Percentiles rank a stretch among this genome's conserved stretches.
These are phyloP conservation scores for Mucor lusitanicus DNA, from an alignment of 371 early-diverging fungal genomes.

Conservation along the genomic window DNA sequence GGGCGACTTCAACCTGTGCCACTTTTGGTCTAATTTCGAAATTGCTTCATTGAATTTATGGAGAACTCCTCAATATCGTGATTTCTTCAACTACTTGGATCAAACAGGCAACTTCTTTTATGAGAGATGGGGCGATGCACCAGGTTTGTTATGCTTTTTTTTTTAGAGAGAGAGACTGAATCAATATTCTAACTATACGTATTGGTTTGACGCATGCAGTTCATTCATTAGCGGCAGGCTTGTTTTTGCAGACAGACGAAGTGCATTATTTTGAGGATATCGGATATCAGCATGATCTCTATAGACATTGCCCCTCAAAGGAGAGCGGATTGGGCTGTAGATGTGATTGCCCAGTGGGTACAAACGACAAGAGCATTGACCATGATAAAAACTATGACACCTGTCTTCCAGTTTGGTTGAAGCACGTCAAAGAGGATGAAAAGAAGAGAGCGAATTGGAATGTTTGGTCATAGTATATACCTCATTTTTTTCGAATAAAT, in stretches of 20 bases:
- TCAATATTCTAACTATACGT: slow-evolving; percentile 78
- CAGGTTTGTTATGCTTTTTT: slow-evolving; percentile 92
- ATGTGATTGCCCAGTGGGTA: slow-evolving; percentile 50
- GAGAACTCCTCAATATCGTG: slow-evolving; percentile 63
- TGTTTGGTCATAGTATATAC: slow-evolving; percentile 16
- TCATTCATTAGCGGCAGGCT: slow-evolving; percentile 88
- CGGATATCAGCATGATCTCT: slow-evolving; percentile 80
- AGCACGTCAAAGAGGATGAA: slow-evolving; percentile 20
- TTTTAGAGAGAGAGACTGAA: slow-evolving; percentile 80
- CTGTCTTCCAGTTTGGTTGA: slow-evolving; percentile 45
- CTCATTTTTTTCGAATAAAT: background rate
- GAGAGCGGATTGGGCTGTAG: slow-evolving; percentile 38
- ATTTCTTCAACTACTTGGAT: slow-evolving; percentile 65
- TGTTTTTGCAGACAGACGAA: slow-evolving; percentile 80
- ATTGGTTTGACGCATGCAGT: slow-evolving; percentile 92
- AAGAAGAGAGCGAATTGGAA: slow-evolving; percentile 20
- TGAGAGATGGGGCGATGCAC: slow-evolving; percentile 75
- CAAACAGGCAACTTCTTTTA: slow-evolving; percentile 70
- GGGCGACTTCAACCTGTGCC: slow-evolving; percentile 69
- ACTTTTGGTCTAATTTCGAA: slow-evolving; percentile 95
- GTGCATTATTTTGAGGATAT: slow-evolving; percentile 94
- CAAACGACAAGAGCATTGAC: slow-evolving; percentile 42
- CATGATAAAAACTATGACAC: slow-evolving; percentile 47
- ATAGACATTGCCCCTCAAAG: slow-evolving; percentile 71
- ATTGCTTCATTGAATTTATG: slow-evolving; percentile 86